Evolutionary conservation across 2,329 filamentous ascomycete species (phyloP).

Genomic region (Magnaporthiopsis rhizophila): DNA sequence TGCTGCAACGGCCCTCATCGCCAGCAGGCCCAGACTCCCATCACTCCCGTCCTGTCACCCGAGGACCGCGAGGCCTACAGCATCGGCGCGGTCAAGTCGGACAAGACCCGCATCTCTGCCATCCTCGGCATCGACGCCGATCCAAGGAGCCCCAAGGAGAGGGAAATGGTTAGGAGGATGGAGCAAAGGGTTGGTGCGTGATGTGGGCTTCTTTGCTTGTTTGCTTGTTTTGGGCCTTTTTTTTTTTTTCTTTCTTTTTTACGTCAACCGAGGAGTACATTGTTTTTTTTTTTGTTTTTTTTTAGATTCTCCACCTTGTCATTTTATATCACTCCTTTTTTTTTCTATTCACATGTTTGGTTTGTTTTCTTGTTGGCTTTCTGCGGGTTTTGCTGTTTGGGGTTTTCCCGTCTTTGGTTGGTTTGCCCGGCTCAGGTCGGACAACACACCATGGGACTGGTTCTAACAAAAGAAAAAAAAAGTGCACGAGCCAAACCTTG

Average conservation of each 20-base stretch:
- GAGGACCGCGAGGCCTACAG: slow-evolving; percentile 37
- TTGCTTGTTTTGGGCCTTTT: too few species aligned
- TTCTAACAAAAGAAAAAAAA: too few species aligned
- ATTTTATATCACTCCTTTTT: background rate
- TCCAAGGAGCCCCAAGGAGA: slow-evolving; percentile 47
- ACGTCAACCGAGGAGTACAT: too few species aligned
- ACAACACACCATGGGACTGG: background rate
- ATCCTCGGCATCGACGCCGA: slow-evolving; percentile 54
- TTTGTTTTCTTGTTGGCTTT: background rate
- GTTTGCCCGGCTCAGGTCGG: background rate
- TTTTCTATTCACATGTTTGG: background rate
- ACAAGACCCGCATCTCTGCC: slow-evolving; percentile 55
- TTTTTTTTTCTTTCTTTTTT: too few species aligned
- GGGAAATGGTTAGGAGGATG: slow-evolving; percentile 47
- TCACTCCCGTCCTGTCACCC: slow-evolving; percentile 46
- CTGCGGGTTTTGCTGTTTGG: background rate
- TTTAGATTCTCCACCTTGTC: too few species aligned
- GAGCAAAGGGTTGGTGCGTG: slow-evolving; percentile 30
- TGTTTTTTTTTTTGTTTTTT: too few species aligned
- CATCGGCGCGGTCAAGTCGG: slow-evolving; percentile 26
- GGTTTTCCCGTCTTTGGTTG: background rate
- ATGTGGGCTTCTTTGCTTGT: background rate
- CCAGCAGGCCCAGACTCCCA: slow-evolving; percentile 32
- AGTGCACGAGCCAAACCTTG: background rate
- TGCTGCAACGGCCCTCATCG: slow-evolving; percentile 25